phyloP scores from a whole-genome alignment of 345 rosid genomes.

The Eucalyptus shirleyi region DNA sequence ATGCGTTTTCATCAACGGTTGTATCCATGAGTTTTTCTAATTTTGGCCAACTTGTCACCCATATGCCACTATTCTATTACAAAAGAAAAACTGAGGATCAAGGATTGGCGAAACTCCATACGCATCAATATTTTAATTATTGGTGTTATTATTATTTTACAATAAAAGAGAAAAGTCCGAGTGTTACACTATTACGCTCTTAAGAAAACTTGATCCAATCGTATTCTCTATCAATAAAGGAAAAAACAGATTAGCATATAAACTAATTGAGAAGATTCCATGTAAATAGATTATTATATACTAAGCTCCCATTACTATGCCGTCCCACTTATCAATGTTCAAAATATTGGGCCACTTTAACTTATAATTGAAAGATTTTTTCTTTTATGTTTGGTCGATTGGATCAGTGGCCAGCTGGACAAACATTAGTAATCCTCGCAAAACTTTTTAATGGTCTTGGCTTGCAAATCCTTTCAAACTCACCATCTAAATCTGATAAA shows the following conservation, averaged over 20 bases:
- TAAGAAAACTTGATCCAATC: background rate
- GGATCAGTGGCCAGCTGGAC: background rate
- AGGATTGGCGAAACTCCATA: background rate
- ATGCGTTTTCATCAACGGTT: background rate
- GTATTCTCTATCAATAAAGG: no score
- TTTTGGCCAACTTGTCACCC: background rate
- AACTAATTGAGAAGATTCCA: background rate
- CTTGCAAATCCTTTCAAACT: background rate
- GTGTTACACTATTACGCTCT: background rate
- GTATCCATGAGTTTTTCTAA: no score
- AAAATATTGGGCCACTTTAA: background rate
- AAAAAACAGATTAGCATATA: background rate
- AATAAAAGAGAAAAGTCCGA: background rate
- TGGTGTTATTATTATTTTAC: background rate
- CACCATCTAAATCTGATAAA: background rate
- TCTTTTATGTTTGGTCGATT: background rate
- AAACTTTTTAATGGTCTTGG: background rate
- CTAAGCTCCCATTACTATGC: background rate
- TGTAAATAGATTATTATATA: background rate
- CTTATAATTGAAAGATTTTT: background rate
- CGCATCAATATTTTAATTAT: no score
- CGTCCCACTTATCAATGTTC: background rate
- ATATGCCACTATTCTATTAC: background rate
- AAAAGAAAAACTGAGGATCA: background rate
- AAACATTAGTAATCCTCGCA: background rate